phyloP scores from a whole-genome alignment of 1,139 yeast genomes.

The Pichia sp. region DNA sequence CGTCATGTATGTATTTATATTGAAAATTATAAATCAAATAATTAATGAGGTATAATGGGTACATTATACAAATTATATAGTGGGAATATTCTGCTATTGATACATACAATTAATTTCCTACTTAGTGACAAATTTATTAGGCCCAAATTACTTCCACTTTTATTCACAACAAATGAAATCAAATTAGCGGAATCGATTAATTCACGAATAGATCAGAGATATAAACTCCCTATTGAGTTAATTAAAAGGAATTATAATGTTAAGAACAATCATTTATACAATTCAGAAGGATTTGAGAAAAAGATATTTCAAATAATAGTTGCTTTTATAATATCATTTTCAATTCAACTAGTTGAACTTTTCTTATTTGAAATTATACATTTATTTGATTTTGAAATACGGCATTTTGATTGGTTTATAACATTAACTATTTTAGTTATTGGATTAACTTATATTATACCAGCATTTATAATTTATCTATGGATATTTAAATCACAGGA shows the following conservation, averaged over 20 bases:
- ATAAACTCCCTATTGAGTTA: slow-evolving; percentile 4
- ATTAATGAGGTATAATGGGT: neutral
- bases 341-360: slow-evolving; percentile 22
- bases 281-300: neutral
- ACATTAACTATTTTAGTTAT: slow-evolving; percentile 20
- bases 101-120: slow-evolving; percentile 5
- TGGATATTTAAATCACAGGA: slow-evolving; percentile 6
- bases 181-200: slow-evolving; percentile 10
- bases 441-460: slow-evolving; percentile 23
- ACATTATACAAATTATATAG: slow-evolving; percentile 4
- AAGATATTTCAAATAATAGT: slow-evolving; percentile 15
- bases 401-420: slow-evolving; percentile 23
- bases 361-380: slow-evolving; percentile 25
- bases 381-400: slow-evolving; percentile 16
- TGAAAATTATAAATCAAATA: too few species aligned
- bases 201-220: slow-evolving; percentile 5
- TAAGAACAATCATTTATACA: too few species aligned
- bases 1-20: too few species aligned
- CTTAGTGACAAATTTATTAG: slow-evolving; percentile 7
- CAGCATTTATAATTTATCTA: slow-evolving; percentile 17
- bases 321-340: slow-evolving; percentile 21
- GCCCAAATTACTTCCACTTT: slow-evolving; percentile 10
- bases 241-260: slow-evolving; percentile 5
- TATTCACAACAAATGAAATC: slow-evolving; percentile 8
- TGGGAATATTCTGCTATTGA: neutral